Evolutionary conservation across 1,284 basidiomycete genomes (phyloP).

Genomic region (Exsudoporus floridanus): DNA sequence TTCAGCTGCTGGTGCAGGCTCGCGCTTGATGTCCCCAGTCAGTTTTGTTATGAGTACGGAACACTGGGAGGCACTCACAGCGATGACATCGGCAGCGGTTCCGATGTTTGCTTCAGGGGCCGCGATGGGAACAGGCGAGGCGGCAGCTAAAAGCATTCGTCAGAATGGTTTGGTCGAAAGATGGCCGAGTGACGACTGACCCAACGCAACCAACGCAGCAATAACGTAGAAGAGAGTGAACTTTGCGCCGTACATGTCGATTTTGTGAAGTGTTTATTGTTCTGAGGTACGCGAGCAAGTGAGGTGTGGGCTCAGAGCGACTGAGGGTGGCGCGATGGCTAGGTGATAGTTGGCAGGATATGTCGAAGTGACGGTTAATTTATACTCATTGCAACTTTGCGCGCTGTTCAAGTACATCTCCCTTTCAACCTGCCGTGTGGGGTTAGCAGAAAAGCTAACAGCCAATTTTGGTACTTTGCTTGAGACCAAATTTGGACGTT

Average conservation of each 20-base stretch:
- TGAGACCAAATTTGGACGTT: conserved; percentile 30
- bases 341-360: too few species aligned
- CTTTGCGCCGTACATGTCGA: conserved; percentile 29
- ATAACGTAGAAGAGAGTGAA: conserved; percentile 32
- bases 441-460: conserved; percentile 23
- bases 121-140: conserved; percentile 25
- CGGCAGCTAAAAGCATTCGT: conserved; percentile 12
- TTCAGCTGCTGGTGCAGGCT: too few species aligned
- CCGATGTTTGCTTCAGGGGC: neutral
- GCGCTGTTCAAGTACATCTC: neutral
- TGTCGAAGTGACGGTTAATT: too few species aligned
- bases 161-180: neutral
- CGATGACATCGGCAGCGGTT: conserved; percentile 3
- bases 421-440: conserved; percentile 29
- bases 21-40: neutral
- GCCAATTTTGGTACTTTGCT: conserved; percentile 25
- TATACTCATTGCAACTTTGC: neutral
- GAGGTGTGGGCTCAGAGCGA: neutral
- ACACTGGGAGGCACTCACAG: conserved; percentile 11
- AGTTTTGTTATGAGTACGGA: neutral
- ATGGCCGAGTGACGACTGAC: conserved; percentile 17
- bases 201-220: conserved; percentile 23
- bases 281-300: conserved; percentile 6
- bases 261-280: conserved; percentile 33
- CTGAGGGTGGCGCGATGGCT: too few species aligned